phyloP scores from a whole-genome alignment of 306 rosid genomes.

The Cucumis melo region DNA sequence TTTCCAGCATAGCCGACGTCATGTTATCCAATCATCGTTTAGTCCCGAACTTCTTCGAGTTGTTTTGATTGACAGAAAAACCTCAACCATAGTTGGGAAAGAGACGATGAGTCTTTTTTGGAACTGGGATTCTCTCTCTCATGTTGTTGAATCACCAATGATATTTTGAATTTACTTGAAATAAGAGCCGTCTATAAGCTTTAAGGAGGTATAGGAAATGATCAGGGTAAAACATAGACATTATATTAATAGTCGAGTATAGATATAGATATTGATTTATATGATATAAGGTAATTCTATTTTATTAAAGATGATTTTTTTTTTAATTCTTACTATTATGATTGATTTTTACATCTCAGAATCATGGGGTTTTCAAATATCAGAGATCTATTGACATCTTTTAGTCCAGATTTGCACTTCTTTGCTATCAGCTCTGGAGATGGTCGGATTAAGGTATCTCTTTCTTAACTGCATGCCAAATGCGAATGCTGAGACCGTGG shows the following conservation, averaged over 20 bases:
- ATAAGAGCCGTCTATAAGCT: too few species aligned
- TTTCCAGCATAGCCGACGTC: too few species aligned
- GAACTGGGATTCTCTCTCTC: neutral
- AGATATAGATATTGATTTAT: neutral
- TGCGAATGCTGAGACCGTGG: neutral
- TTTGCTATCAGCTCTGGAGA: slow-evolving; percentile 77
- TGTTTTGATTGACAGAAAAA: too few species aligned
- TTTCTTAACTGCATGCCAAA: neutral
- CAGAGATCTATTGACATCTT: slow-evolving; percentile 65
- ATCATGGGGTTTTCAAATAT: slow-evolving; percentile 37
- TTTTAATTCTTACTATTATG: neutral
- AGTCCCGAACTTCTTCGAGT: too few species aligned
- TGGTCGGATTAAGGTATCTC: slow-evolving; percentile 73
- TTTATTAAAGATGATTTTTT: neutral
- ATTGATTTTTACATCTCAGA: slow-evolving; percentile 2
- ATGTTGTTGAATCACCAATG: neutral
- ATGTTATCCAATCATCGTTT: too few species aligned
- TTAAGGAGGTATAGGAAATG: too few species aligned
- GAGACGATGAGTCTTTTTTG: too few species aligned
- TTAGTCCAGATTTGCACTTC: slow-evolving; percentile 61
- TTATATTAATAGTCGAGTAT: too few species aligned
- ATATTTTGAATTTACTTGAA: neutral
- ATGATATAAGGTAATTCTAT: neutral
- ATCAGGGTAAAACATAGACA: too few species aligned
- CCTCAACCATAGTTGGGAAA: too few species aligned